A percentile compares a stretch with the other conserved stretches of the same genome.
phyloP scores from a whole-genome alignment of 2,329 filamentous ascomycete genomes.

The Exophiala sideris region DNA sequence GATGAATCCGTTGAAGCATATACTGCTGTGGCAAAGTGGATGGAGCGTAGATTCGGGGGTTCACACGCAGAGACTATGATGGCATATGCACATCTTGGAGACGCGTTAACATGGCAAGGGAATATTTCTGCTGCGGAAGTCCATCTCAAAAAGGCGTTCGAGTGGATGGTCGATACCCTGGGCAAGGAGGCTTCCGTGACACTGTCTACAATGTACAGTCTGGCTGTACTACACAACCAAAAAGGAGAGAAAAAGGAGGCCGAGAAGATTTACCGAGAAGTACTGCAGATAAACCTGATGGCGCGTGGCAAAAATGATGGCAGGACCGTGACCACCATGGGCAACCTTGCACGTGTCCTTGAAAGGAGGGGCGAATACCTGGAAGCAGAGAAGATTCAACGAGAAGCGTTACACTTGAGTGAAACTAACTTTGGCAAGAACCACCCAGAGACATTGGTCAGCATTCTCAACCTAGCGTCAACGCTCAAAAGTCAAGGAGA shows the following conservation, averaged over 20 bases:
- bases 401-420: too few relatives aligned
- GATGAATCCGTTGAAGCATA: slow-evolving; percentile 74
- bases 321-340: slow-evolving; percentile 13
- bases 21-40: slow-evolving; percentile 1
- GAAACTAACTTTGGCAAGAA: background rate
- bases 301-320: too few relatives aligned
- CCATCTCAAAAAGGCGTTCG: background rate
- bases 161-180: background rate
- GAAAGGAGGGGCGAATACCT: slow-evolving; percentile 15
- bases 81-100: slow-evolving; percentile 11
- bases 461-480: background rate
- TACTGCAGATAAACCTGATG: background rate
- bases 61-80: background rate
- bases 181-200: slow-evolving; percentile 25
- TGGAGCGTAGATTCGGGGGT: background rate
- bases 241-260: slow-evolving; percentile 28
- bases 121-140: slow-evolving; percentile 5
- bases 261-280: slow-evolving; percentile 22
- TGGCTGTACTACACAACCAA: slow-evolving; percentile 24
- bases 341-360: slow-evolving; percentile 13
- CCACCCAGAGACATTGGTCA: background rate
- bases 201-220: slow-evolving; percentile 19
- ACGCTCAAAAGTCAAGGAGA: background rate
- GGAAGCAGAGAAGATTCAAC: slow-evolving; percentile 25
- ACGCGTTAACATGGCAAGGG: slow-evolving; percentile 16